Evolutionary conservation across 2,329 filamentous ascomycete species (phyloP).

Genomic region (Blumeria hordei): DNA sequence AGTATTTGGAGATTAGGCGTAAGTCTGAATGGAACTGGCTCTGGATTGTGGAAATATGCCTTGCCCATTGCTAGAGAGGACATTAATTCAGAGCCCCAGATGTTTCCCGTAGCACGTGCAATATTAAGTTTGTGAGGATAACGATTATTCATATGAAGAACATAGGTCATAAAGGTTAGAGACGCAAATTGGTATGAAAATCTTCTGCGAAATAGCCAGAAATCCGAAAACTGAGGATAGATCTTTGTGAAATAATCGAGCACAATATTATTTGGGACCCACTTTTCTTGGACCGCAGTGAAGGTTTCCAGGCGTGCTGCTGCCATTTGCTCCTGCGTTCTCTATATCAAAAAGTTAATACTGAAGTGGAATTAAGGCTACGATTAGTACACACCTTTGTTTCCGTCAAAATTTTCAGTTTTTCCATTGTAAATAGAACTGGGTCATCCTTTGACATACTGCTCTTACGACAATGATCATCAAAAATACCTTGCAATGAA

Average conservation of each 20-base stretch:
- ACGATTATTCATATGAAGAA: conserved; percentile 88
- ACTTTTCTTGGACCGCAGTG: conserved; percentile 79
- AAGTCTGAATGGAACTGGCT: conserved; percentile 89
- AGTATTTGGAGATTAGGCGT: conserved; percentile 89
- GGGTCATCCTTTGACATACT: conserved; percentile 87
- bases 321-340: conserved; percentile 41
- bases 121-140: conserved; percentile 94
- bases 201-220: conserved; percentile 95
- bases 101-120: conserved; percentile 63
- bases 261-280: conserved; percentile 60
- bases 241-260: conserved; percentile 74
- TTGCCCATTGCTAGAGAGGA: conserved; percentile 66
- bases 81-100: conserved; percentile 91
- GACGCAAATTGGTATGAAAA: conserved; percentile 91
- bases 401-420: conserved; percentile 54
- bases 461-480: conserved; percentile 79
- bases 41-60: conserved; percentile 81
- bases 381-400: conserved; percentile 15
- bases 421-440: conserved; percentile 85
- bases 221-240: conserved; percentile 76
- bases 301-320: conserved; percentile 75
- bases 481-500: conserved; percentile 81
- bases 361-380: too few species aligned
- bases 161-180: conserved; percentile 95
- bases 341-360: conserved; percentile 20